Conservation (phyloP, 1,284 basidiomycete species). For the Grifola frondosa region DNA sequence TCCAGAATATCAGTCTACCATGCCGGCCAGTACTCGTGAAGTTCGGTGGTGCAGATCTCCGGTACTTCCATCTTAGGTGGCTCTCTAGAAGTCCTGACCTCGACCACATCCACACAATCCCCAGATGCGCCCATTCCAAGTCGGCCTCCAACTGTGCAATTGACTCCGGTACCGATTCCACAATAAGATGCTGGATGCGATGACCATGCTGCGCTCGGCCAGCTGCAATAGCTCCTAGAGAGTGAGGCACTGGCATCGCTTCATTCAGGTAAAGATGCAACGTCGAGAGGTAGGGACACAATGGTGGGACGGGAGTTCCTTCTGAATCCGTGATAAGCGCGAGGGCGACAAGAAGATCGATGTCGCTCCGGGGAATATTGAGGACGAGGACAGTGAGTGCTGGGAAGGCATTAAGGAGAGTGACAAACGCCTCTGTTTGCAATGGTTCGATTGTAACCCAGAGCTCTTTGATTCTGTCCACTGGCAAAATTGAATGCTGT, state of each 20-base stretch:
- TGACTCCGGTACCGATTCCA: constrained; percentile 3
- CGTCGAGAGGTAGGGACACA: constrained; percentile 6
- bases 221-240: neutral
- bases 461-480: constrained; percentile 7
- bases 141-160: neutral
- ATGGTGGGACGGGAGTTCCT: neutral
- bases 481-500: constrained; percentile 6
- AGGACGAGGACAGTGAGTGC: constrained; percentile 3
- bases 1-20: too few species aligned
- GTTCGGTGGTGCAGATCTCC: too few species aligned
- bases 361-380: constrained; percentile 6
- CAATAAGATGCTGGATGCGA: constrained; percentile 3
- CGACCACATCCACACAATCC: constrained; percentile 1
- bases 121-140: neutral
- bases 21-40: too few species aligned
- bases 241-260: neutral
- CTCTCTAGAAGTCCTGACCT: too few species aligned
- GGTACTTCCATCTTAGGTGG: too few species aligned
- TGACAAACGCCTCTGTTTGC: constrained; percentile 8
- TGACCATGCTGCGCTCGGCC: neutral
- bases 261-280: constrained; percentile 9
- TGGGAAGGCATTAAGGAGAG: constrained; percentile 4
- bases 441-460: constrained; percentile 1
- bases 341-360: neutral
- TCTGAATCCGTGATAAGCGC: constrained; percentile 2